Percentiles rank a stretch among this genome's conserved stretches.
Evolutionary conservation across 116 monocot species (phyloP).

Genomic region (Zostera marina): DNA sequence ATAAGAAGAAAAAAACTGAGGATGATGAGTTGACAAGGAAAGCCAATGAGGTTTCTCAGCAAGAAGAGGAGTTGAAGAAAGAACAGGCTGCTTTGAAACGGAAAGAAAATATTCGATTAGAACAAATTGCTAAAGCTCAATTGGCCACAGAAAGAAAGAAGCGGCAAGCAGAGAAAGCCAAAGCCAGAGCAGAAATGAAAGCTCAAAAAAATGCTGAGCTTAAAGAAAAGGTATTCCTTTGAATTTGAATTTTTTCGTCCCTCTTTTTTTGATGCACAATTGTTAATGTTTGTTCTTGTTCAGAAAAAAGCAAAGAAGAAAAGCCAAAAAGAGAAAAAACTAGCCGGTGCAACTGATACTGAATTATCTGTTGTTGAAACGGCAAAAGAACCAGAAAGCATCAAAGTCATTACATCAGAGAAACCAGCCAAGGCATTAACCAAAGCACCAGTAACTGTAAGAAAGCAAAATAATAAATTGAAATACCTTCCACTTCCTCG

Average conservation of each 20-base stretch:
- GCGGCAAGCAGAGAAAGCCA: slow-evolving; percentile 48
- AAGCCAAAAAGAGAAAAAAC: slow-evolving; percentile 15
- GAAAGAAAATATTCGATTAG: slow-evolving; percentile 46
- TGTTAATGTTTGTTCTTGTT: slow-evolving; percentile 1
- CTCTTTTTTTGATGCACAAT: neutral
- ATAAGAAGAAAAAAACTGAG: slow-evolving; percentile 8
- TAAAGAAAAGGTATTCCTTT: slow-evolving; percentile 39
- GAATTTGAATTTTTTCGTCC: neutral
- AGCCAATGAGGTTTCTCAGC: slow-evolving; percentile 19
- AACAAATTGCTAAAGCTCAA: slow-evolving; percentile 68
- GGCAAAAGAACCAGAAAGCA: slow-evolving; percentile 10
- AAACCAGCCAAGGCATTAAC: slow-evolving; percentile 7
- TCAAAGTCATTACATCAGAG: slow-evolving; percentile 6
- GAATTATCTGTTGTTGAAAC: slow-evolving; percentile 4
- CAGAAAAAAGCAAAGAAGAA: slow-evolving; percentile 69
- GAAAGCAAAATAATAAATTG: slow-evolving; percentile 22
- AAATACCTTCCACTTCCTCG: slow-evolving; percentile 47
- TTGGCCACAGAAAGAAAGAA: slow-evolving; percentile 81
- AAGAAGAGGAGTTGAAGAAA: slow-evolving; percentile 13
- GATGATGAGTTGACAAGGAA: slow-evolving; percentile 20
- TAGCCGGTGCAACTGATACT: slow-evolving; percentile 3
- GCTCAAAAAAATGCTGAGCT: slow-evolving; percentile 54
- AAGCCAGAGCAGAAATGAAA: slow-evolving; percentile 46
- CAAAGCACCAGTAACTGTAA: neutral
- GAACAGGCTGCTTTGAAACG: slow-evolving; percentile 32